Evolutionary conservation across 352 stramenopile genomes (phyloP), one percentile per base, ranked within the genome.

Genomic region (Globisporangium okanoganense): DNA sequence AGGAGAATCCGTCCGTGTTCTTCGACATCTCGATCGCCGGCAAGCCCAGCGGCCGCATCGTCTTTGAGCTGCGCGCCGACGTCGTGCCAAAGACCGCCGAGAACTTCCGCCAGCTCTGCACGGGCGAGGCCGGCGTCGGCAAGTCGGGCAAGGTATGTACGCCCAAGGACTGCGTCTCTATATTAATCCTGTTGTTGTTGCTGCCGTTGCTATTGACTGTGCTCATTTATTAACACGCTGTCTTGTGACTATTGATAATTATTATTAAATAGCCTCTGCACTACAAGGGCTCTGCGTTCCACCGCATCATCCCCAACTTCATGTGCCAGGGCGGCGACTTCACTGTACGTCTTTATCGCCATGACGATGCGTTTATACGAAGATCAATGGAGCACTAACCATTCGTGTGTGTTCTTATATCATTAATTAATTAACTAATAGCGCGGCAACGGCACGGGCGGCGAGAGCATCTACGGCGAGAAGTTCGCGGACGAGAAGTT

Each of bases 251-350:
- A 33, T 59, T 8, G 6, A 7, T 33, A n/a, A n/a, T 33, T 33
- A 33, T 36, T 25, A 18, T 27, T 35, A 24, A 8, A 20, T 33
- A 67, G 71, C 67, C 86, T 44, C 67, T 96, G 52, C 79, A 91
- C 73, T 97, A 94, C 80, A 96, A 96, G 72, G 85, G 84, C 55
- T 93, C 76, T 36, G 76, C 64, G 47, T 98, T 98, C 79, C 96
- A 99, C 82, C 85, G 90, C 62, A 88, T 97, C 65, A 96, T 97
- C 63, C 85, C 88, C 54, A 90, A 89, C 72, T 97, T 98, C 67
- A 98, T 98, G 92, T 97, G 88, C 76, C 92, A 99, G 78, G 96
- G 96, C 62, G 97, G 96, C 41, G 97, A 99, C 81, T 99, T 99
- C 76, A 99, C 96, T 55, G 77, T 80, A 61, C 58, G 80, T 33